Conservation (phyloP, 805 yeast species). For the Nematodospora valgi region DNA sequence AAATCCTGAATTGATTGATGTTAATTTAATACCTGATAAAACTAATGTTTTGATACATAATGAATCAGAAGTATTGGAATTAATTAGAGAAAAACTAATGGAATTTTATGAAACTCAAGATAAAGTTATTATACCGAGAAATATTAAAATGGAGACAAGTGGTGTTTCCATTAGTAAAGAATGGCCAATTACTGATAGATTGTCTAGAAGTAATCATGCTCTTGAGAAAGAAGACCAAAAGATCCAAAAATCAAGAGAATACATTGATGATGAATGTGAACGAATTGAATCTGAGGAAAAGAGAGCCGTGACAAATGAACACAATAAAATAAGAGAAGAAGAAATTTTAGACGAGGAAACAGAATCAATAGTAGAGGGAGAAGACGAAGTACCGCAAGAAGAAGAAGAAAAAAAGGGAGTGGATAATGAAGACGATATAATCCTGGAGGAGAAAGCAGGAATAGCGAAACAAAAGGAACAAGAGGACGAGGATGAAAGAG, state of each 20-base stretch:
- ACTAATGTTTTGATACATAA: constrained; percentile 64
- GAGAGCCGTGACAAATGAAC: background rate
- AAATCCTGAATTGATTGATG: constrained; percentile 56
- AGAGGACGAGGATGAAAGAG: background rate
- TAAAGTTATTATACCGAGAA: constrained; percentile 23
- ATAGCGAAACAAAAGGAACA: background rate
- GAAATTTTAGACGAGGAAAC: constrained; percentile 4
- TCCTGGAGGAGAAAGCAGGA: background rate
- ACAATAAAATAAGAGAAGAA: background rate
- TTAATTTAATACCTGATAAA: constrained; percentile 92
- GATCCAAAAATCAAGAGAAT: constrained; percentile 4
- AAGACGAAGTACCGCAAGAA: constrained; percentile 17
- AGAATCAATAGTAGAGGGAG: constrained; percentile 13
- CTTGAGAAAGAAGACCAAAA: constrained; percentile 4
- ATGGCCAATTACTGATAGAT: no score
- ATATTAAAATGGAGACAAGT: constrained; percentile 1
- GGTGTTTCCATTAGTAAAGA: no score
- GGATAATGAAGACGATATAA: background rate
- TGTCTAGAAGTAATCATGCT: background rate
- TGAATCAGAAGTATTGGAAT: constrained; percentile 58
- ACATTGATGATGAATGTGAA: background rate
- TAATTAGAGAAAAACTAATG: constrained; percentile 48
- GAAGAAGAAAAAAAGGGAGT: constrained; percentile 8
- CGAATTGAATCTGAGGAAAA: background rate
- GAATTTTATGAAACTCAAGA: constrained; percentile 42